Base-by-base conservation (phyloP, 139 green algal genomes). In the Micractinium conductrix region DNA sequence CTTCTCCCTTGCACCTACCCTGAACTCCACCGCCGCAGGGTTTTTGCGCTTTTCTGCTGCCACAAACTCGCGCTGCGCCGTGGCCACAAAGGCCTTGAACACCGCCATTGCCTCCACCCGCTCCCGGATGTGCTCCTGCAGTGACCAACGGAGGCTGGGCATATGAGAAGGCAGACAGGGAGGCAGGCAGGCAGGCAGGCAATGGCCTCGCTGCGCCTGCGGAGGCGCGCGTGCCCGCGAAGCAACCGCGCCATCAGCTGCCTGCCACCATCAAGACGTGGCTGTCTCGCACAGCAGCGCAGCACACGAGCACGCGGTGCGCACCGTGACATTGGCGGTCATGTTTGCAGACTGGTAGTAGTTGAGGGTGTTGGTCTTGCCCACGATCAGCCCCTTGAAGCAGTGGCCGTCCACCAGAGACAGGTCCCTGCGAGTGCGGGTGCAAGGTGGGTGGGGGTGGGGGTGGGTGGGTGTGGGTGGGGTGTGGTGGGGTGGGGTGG, bases 361-460 rank as follows among this genome's bases (percentile, higher is more conserved):
- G 74, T 90, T 90, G 65, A 90, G 74, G 33, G 87, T 90, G 48
- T 62, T 85, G 53, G 82, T 84, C 71, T 90, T 88, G 44, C 87
- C 87, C 26, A 90, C 63, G 2, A 88, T 65, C 28, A 90, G 48
- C 26, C 30, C 63, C 38, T 62, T 68, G 76, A 88, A 90, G 76
- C 87, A 90, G 42, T 73, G 60, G 33, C 83, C 83, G 21, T 88
- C 84, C 40, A 86, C 58, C 21, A 78, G 60, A 28, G 35, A 55
- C 37, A 70, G 81, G 67, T 74, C 58, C 30, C 81, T 86, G 81
- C 81, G 37, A 43, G 26, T 2, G 10, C 21, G 10, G 7, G n/a
- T n/a, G n/a, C n/a, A n/a, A n/a, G n/a, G n/a, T n/a, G n/a, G n/a
- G n/a, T n/a, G n/a, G n/a, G n/a, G n/a, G n/a, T n/a, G n/a, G n/a